Percentiles rank a stretch among this genome's conserved stretches.
phyloP scores from a whole-genome alignment of 805 yeast species.

The Metschnikowia gruessii region DNA sequence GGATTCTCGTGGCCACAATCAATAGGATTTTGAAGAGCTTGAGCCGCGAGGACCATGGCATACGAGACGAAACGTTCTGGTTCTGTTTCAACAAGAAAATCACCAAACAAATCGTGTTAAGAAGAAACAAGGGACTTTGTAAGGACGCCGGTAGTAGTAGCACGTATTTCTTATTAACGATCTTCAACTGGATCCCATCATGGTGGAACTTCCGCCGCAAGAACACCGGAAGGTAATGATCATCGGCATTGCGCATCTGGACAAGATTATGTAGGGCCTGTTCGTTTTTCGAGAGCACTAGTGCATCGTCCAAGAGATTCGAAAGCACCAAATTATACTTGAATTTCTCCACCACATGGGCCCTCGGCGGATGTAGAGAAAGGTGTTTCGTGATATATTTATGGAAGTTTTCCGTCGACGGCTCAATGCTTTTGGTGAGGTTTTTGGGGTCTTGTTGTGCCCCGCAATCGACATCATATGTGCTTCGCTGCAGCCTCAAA shows the following conservation, averaged over 20 bases:
- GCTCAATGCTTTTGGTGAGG: not conserved
- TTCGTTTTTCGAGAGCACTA: conserved; percentile 43
- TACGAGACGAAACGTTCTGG: conserved; percentile 2
- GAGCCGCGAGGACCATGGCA: conserved; percentile 15
- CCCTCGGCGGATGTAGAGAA: conserved; percentile 12
- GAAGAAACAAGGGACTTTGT: conserved; percentile 12
- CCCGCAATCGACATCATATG: not conserved
- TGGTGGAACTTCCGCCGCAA: conserved; percentile 13
- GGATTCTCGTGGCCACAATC: conserved; percentile 27
- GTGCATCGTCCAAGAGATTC: conserved; percentile 38
- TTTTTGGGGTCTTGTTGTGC: too few species aligned
- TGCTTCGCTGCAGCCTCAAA: not conserved
- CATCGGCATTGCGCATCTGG: conserved; percentile 4
- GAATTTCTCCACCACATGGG: conserved; percentile 38
- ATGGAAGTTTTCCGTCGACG: conserved; percentile 19
- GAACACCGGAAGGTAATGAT: not conserved
- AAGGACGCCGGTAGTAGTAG: conserved; percentile 14
- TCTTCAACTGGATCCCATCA: conserved; percentile 24
- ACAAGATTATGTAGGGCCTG: conserved; percentile 27
- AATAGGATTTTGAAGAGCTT: conserved; percentile 33
- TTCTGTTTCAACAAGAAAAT: conserved; percentile 29
- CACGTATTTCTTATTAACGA: conserved; percentile 19
- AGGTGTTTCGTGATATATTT: conserved; percentile 31
- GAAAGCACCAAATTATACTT: conserved; percentile 40
- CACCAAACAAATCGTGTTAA: conserved; percentile 25